A percentile compares a stretch with the other conserved stretches of the same genome.
Conservation (phyloP, 2,329 filamentous ascomycete genomes). For the Alternaria arbusti region DNA sequence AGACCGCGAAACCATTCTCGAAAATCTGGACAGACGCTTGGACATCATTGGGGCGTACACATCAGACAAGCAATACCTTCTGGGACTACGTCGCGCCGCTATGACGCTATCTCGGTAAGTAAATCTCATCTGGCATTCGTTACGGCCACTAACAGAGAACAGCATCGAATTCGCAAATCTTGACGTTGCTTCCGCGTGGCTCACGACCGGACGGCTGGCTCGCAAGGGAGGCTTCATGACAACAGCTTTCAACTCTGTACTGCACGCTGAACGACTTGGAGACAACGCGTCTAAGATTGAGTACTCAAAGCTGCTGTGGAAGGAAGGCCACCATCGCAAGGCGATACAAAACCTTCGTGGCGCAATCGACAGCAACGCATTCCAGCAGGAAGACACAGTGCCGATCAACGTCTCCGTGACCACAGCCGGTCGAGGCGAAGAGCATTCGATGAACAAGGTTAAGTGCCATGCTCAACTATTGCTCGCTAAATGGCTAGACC, state of each 20-base stretch:
- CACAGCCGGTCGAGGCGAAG: conserved; percentile 47
- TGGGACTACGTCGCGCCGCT: conserved; percentile 82
- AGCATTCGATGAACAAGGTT: conserved; percentile 61
- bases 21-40: conserved; percentile 75
- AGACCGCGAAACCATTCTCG: conserved; percentile 51
- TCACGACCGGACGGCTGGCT: conserved; percentile 82
- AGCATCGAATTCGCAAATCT: conserved; percentile 67
- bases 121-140: background rate
- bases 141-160: conserved; percentile 21
- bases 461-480: conserved; percentile 83
- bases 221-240: conserved; percentile 83
- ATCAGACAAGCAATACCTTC: conserved; percentile 89
- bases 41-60: conserved; percentile 88
- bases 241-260: conserved; percentile 90
- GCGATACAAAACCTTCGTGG: conserved; percentile 90
- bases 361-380: conserved; percentile 82
- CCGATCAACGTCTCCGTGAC: conserved; percentile 46
- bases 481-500: conserved; percentile 95
- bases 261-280: conserved; percentile 83
- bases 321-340: conserved; percentile 89
- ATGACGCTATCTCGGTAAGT: conserved; percentile 79
- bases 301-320: conserved; percentile 91
- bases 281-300: conserved; percentile 91
- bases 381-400: conserved; percentile 59
- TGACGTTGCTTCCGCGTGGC: conserved; percentile 84